Evolutionary conservation across 2,329 filamentous ascomycete species (phyloP).

Genomic region (Pezicula rhizophila): DNA sequence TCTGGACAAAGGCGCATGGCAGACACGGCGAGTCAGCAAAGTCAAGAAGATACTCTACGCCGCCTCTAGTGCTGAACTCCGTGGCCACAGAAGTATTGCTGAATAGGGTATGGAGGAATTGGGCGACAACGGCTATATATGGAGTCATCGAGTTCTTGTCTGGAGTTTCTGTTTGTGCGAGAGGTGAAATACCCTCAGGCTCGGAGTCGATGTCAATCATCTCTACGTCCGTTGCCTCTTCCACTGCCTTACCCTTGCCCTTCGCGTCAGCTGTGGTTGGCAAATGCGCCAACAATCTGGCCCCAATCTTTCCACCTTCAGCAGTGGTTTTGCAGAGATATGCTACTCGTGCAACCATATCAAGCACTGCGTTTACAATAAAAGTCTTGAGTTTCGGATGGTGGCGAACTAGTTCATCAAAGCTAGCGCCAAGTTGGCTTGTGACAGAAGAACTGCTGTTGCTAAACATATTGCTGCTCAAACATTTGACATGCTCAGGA

Average conservation of each 20-base stretch:
- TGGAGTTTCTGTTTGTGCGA: conserved; percentile 14
- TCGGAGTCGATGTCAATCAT: conserved; percentile 52
- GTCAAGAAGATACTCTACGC: conserved; percentile 77
- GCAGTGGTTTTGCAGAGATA: conserved; percentile 68
- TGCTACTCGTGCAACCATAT: conserved; percentile 80
- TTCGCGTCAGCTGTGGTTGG: conserved; percentile 22
- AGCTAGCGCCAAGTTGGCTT: conserved; percentile 69
- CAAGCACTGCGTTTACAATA: conserved; percentile 78
- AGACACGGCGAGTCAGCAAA: conserved; percentile 78
- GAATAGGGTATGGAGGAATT: conserved; percentile 55
- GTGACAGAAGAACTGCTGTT: conserved; percentile 47
- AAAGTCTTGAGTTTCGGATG: conserved; percentile 76
- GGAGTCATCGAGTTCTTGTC: conserved; percentile 22
- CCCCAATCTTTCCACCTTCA: conserved; percentile 63
- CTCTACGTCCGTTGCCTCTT: conserved; percentile 53
- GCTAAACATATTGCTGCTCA: conserved; percentile 59
- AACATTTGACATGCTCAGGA: conserved; percentile 75
- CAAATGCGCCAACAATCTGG: conserved; percentile 63
- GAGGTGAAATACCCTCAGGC: not conserved
- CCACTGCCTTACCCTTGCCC: conserved; percentile 33
- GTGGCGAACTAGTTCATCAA: conserved; percentile 92
- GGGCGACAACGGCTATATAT: conserved; percentile 70
- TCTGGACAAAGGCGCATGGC: conserved; percentile 66
- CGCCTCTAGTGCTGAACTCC: conserved; percentile 71
- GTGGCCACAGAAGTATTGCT: conserved; percentile 23